Conservation (phyloP, 805 yeast genomes). For the Candida manassasensis region DNA sequence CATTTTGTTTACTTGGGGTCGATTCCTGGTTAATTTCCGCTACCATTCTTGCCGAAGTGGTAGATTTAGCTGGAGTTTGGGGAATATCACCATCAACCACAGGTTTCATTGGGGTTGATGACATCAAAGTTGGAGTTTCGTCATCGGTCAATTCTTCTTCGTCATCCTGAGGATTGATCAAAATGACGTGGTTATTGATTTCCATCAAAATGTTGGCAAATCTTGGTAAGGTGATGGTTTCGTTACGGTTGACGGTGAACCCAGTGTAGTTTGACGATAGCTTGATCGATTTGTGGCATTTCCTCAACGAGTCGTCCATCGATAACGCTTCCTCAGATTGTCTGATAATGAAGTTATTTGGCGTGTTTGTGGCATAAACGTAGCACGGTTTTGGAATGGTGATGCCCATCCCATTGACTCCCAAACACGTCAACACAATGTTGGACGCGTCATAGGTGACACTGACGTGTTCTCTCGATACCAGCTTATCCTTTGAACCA, state of each 20-base stretch:
- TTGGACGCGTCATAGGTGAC: conserved; percentile 41
- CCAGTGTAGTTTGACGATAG: conserved; percentile 44
- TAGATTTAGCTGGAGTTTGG: conserved; percentile 9
- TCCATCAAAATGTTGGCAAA: conserved; percentile 61
- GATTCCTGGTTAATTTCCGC: not conserved
- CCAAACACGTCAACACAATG: conserved; percentile 63
- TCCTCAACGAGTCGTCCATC: conserved; percentile 9
- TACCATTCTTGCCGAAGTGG: conserved; percentile 6
- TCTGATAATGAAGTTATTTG: conserved; percentile 17
- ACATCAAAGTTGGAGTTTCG: conserved; percentile 22
- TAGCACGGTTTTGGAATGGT: conserved; percentile 51
- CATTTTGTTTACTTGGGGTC: conserved; percentile 6
- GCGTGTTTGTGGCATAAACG: conserved; percentile 21
- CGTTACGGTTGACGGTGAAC: conserved; percentile 55
- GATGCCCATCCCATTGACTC: conserved; percentile 75
- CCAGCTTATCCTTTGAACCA: conserved; percentile 45
- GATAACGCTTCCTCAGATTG: conserved; percentile 9
- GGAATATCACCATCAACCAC: conserved; percentile 2
- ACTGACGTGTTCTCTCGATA: conserved; percentile 64
- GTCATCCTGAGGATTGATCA: conserved; percentile 45
- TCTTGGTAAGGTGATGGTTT: conserved; percentile 60
- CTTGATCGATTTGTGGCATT: conserved; percentile 27
- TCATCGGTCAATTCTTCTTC: conserved; percentile 46
- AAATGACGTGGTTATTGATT: conserved; percentile 59
- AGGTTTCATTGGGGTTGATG: conserved; percentile 5